Evolutionary conservation across 2,329 filamentous ascomycete genomes (phyloP).

Genomic region (Hypomyces perniciosus): DNA sequence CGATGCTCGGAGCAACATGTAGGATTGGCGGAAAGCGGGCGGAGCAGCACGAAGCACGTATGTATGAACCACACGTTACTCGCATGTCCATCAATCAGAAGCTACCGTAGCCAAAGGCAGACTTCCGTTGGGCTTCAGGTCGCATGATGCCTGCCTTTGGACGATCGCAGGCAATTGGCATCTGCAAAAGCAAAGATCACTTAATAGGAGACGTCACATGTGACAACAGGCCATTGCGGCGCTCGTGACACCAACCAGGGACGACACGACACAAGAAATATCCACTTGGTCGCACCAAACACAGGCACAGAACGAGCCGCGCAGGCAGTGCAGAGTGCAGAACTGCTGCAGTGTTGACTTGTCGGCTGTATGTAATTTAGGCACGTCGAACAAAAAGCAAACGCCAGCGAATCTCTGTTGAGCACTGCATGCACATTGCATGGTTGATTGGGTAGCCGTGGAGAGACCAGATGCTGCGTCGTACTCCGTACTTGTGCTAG

Average conservation of each 20-base stretch:
- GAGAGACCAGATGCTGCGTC: too few relatives aligned
- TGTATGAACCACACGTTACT: too few relatives aligned
- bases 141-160: too few relatives aligned
- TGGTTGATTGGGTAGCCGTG: too few relatives aligned
- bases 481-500: too few relatives aligned
- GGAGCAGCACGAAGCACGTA: too few relatives aligned
- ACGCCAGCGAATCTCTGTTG: neutral
- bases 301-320: neutral
- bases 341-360: slow-evolving; percentile 10
- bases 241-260: neutral
- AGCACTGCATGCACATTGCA: neutral
- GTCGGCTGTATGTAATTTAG: slow-evolving; percentile 5
- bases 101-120: too few relatives aligned
- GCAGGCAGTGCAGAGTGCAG: neutral
- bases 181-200: neutral
- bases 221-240: neutral
- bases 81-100: too few relatives aligned
- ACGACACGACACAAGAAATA: slow-evolving; percentile 6
- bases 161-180: too few relatives aligned
- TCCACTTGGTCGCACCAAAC: slow-evolving; percentile 9
- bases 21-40: neutral
- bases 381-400: slow-evolving; percentile 1
- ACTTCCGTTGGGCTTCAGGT: too few relatives aligned
- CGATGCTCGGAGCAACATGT: neutral
- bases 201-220: neutral